Evolutionary conservation across 148 eudicot species (phyloP).

Genomic region (Polygonum maritimum): DNA sequence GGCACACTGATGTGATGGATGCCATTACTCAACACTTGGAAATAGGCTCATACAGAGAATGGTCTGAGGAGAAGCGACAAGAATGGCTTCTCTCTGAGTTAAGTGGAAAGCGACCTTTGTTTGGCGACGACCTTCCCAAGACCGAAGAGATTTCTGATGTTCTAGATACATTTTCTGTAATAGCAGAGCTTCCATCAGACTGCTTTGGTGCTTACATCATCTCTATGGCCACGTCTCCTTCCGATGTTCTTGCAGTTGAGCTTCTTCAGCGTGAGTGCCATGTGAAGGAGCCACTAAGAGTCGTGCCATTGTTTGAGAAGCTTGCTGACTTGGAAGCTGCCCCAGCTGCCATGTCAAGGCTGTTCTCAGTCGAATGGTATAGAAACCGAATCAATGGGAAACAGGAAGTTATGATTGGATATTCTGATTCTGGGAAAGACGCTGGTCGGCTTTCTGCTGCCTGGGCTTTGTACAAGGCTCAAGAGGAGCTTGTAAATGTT

Average conservation of each 20-base stretch:
- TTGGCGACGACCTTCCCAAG: slow-evolving; percentile 85
- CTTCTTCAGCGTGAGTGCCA: slow-evolving; percentile 94
- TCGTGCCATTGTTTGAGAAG: slow-evolving; percentile 93
- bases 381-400: slow-evolving; percentile 69
- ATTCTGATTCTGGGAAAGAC: slow-evolving; percentile 94
- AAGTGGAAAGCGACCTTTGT: slow-evolving; percentile 83
- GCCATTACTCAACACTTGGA: slow-evolving; percentile 84
- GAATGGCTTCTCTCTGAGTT: slow-evolving; percentile 98
- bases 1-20: slow-evolving; percentile 93
- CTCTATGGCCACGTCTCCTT: slow-evolving; percentile 95
- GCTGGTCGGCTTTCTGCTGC: slow-evolving; percentile 97
- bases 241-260: slow-evolving; percentile 95
- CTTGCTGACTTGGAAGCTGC: slow-evolving; percentile 85
- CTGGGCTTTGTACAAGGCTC: slow-evolving; percentile 94
- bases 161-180: slow-evolving; percentile 63
- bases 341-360: slow-evolving; percentile 86
- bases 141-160: slow-evolving; percentile 97
- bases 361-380: slow-evolving; percentile 92
- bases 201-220: slow-evolving; percentile 97
- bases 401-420: slow-evolving; percentile 99
- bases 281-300: slow-evolving; percentile 71
- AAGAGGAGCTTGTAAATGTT: slow-evolving; percentile 88
- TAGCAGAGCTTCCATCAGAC: slow-evolving; percentile 87
- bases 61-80: slow-evolving; percentile 87
- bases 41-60: slow-evolving; percentile 86